Conservation (phyloP, 2,329 filamentous ascomycete species). For the Colletotrichum horii region DNA sequence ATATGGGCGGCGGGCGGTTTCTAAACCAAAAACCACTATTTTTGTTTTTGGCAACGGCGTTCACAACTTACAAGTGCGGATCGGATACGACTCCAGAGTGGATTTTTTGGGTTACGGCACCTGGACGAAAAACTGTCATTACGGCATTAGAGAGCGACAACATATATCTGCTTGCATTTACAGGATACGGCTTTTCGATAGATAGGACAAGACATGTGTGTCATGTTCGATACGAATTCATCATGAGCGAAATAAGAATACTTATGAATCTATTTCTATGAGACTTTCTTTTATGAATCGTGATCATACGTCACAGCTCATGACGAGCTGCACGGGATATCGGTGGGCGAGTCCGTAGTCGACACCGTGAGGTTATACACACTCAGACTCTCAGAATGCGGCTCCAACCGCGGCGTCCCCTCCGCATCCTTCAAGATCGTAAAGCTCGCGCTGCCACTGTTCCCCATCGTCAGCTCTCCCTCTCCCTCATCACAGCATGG, state of each 20-base stretch:
- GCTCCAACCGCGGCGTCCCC: neutral
- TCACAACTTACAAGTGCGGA: neutral
- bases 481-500: too few species aligned
- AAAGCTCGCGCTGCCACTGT: slow-evolving; percentile 8
- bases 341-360: neutral
- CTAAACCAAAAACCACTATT: neutral
- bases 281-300: neutral
- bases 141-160: neutral
- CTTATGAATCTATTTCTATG: neutral
- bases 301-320: neutral
- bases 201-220: neutral
- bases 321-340: neutral
- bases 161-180: neutral
- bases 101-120: neutral
- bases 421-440: neutral
- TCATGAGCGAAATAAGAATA: neutral
- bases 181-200: neutral
- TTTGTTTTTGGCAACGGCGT: neutral
- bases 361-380: slow-evolving; percentile 12
- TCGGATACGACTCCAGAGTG: neutral
- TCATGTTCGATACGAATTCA: neutral
- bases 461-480: neutral
- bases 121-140: slow-evolving; percentile 5
- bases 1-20: neutral
- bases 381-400: slow-evolving; percentile 1